phyloP scores from a whole-genome alignment of 176 grass and related monocot species.

The Aechmea fasciata region DNA sequence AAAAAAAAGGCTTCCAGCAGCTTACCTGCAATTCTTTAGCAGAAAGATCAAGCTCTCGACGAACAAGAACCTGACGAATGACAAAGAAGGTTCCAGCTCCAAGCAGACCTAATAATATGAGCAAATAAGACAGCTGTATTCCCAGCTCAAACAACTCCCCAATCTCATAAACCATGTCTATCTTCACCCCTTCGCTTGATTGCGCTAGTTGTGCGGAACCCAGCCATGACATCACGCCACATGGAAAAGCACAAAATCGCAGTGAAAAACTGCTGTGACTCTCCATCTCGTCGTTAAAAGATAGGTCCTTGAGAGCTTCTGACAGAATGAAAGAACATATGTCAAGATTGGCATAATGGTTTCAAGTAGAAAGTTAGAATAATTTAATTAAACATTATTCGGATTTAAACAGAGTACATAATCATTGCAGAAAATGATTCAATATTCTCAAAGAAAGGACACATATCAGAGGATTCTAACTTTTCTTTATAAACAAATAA shows the following conservation, averaged over 20 bases:
- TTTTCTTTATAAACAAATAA: neutral
- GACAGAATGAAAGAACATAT: slow-evolving; percentile 11
- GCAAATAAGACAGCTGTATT: slow-evolving; percentile 84
- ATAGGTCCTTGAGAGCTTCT: slow-evolving; percentile 1
- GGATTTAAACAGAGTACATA: neutral
- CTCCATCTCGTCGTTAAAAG: slow-evolving; percentile 21
- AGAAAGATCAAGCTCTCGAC: slow-evolving; percentile 94
- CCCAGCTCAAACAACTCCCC: slow-evolving; percentile 92
- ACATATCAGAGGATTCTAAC: neutral
- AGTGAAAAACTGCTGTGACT: slow-evolving; percentile 20
- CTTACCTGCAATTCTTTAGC: slow-evolving; percentile 96
- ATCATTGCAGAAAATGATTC: neutral
- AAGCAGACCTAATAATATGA: slow-evolving; percentile 75
- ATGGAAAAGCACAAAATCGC: slow-evolving; percentile 33
- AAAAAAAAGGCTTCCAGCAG: slow-evolving; percentile 5
- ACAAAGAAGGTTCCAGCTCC: slow-evolving; percentile 85
- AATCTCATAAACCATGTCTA: slow-evolving; percentile 68
- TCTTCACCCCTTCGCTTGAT: slow-evolving; percentile 50
- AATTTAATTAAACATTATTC: neutral
- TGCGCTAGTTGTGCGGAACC: slow-evolving; percentile 38
- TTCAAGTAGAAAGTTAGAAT: neutral
- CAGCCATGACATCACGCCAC: slow-evolving; percentile 53
- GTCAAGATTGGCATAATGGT: neutral
- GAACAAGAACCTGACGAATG: slow-evolving; percentile 87
- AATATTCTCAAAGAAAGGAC: too few relatives aligned